These are phyloP conservation scores for Schoenoplectus triqueter DNA, from an alignment of 202 grass and related monocot species.

Conservation along the genomic window DNA sequence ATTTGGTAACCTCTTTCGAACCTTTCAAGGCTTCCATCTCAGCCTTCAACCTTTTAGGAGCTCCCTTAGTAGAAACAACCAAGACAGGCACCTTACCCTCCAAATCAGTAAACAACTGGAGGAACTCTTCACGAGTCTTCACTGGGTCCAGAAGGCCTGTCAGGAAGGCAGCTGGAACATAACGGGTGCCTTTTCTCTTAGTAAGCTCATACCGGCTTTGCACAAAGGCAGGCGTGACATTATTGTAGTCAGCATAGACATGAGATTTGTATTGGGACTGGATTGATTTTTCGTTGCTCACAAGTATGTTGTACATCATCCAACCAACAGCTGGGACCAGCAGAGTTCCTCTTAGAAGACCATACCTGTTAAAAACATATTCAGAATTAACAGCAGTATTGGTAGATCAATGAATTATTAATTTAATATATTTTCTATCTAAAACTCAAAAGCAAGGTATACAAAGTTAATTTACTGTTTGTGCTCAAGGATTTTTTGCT, in stretches of 20 bases:
- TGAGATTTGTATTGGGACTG: slow-evolving; percentile 95
- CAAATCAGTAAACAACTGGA: slow-evolving; percentile 67
- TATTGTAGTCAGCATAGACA: slow-evolving; percentile 80
- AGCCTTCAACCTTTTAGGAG: slow-evolving; percentile 88
- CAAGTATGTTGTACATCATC: slow-evolving; percentile 96
- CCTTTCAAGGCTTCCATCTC: slow-evolving; percentile 85
- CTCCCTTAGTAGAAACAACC: slow-evolving; percentile 55
- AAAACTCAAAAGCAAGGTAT: neutral
- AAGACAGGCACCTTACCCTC: slow-evolving; percentile 62
- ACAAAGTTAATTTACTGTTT: neutral
- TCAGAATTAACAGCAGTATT: neutral
- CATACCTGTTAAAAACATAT: slow-evolving; percentile 55
- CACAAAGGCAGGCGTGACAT: slow-evolving; percentile 69
- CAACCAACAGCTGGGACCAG: slow-evolving; percentile 74
- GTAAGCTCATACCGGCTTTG: slow-evolving; percentile 81
- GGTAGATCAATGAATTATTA: neutral
- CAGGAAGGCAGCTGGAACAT: slow-evolving; percentile 81
- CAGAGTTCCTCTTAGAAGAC: slow-evolving; percentile 75
- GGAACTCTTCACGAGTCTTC: slow-evolving; percentile 75
- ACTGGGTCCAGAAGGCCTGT: slow-evolving; percentile 91
- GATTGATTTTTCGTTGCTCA: slow-evolving; percentile 95
- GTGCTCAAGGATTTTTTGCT: neutral
- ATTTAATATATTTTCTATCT: neutral
- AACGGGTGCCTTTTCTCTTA: slow-evolving; percentile 78
- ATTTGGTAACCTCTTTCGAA: slow-evolving; percentile 70